These are phyloP conservation scores for Pseudohalonectria lignicola DNA, from an alignment of 2,329 filamentous ascomycete species.

Conservation along the genomic window DNA sequence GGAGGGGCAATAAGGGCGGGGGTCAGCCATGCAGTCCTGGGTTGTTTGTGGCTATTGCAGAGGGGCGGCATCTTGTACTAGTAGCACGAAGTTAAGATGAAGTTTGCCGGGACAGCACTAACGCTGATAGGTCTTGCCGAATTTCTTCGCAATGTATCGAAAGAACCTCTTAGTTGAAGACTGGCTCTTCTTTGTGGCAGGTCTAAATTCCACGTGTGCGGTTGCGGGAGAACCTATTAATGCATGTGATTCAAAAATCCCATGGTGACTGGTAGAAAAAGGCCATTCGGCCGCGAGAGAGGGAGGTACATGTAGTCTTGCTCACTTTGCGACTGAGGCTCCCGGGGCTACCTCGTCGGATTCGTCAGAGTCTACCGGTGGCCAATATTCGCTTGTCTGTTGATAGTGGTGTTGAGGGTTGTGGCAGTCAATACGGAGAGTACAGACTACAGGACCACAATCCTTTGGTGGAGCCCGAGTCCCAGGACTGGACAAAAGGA, in stretches of 20 bases:
- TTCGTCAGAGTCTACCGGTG: conserved; percentile 1
- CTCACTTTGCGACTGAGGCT: neutral
- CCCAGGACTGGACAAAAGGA: too few relatives aligned
- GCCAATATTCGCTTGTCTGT: neutral
- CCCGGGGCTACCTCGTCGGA: conserved; percentile 1
- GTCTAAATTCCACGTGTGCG: neutral
- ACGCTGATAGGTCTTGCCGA: conserved; percentile 1
- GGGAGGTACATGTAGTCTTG: neutral
- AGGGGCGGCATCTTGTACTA: too few relatives aligned
- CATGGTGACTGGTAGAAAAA: too few relatives aligned
- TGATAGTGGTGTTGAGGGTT: too few relatives aligned
- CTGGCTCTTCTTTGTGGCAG: neutral
- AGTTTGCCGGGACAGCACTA: too few relatives aligned
- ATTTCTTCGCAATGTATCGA: conserved; percentile 1
- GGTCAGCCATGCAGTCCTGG: neutral
- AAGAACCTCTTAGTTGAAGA: conserved; percentile 2
- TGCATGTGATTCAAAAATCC: too few relatives aligned
- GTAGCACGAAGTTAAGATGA: too few relatives aligned
- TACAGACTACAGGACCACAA: too few relatives aligned
- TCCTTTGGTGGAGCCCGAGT: too few relatives aligned
- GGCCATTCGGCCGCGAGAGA: neutral
- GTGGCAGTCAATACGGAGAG: too few relatives aligned
- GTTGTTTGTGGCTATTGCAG: too few relatives aligned
- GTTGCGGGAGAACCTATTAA: too few relatives aligned
- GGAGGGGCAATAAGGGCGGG: neutral